A percentile compares a stretch with the other conserved stretches of the same genome.
Evolutionary conservation across 352 stramenopile genomes (phyloP).

Genomic region (Phytopythium chamaehyphon): DNA sequence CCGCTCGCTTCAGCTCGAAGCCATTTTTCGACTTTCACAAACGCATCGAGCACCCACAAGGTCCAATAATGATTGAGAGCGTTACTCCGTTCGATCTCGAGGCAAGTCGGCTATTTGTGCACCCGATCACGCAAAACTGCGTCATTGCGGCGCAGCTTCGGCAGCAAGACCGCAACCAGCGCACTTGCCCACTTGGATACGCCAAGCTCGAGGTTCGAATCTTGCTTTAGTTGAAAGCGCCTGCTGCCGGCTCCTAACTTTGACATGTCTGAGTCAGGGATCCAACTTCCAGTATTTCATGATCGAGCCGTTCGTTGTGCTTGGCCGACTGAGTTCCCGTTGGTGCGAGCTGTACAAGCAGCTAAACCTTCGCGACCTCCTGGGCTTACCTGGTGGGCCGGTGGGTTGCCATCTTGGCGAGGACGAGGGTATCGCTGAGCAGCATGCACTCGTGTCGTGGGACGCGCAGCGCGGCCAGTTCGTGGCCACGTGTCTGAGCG

Average conservation of each 20-base stretch:
- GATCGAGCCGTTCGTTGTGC: conserved; percentile 52
- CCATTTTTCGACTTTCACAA: conserved; percentile 50
- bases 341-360: conserved; percentile 63
- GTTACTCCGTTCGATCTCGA: conserved; percentile 20
- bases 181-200: conserved; percentile 45
- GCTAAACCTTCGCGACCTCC: conserved; percentile 35
- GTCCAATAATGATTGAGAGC: no score
- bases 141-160: conserved; percentile 37
- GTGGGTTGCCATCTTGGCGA: conserved; percentile 77
- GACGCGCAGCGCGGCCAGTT: conserved; percentile 38
- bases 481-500: conserved; percentile 66
- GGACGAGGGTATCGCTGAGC: conserved; percentile 45
- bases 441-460: conserved; percentile 73
- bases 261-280: conserved; percentile 23
- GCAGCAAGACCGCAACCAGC: conserved; percentile 16
- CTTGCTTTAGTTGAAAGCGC: not conserved
- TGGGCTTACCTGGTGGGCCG: conserved; percentile 43
- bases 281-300: conserved; percentile 65
- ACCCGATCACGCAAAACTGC: conserved; percentile 43
- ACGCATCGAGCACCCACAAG: conserved; percentile 27
- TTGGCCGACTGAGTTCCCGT: conserved; percentile 48
- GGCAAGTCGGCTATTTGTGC: conserved; percentile 35
- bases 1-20: conserved; percentile 44
- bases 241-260: not conserved
- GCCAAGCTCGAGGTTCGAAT: conserved; percentile 65